Conservation (phyloP, 75 land plant species). For the Adiantum capillusveneris region DNA sequence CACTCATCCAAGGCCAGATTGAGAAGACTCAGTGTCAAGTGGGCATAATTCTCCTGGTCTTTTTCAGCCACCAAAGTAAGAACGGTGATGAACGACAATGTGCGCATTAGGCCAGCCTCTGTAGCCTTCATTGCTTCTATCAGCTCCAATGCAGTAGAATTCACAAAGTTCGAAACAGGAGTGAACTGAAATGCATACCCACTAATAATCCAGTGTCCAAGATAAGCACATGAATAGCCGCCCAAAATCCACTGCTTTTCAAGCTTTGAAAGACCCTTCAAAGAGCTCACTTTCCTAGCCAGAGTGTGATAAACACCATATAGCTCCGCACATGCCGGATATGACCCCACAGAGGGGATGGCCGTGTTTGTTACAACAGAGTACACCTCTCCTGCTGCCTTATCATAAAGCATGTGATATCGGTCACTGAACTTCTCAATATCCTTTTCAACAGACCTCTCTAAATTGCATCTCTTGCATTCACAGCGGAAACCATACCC, state of each 20-base stretch:
- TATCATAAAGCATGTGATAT: background rate
- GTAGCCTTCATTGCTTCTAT: slow-evolving; percentile 7
- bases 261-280: background rate
- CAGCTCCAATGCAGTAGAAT: slow-evolving; percentile 2
- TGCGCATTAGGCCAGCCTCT: slow-evolving; percentile 1
- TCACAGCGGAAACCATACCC: slow-evolving; percentile 1
- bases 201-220: background rate
- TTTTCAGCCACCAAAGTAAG: background rate
- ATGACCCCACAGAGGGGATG: background rate
- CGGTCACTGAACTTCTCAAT: background rate
- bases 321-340: background rate
- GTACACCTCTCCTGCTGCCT: slow-evolving; percentile 1
- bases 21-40: too few relatives aligned
- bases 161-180: background rate
- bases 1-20: slow-evolving; percentile 5
- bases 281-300: background rate
- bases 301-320: background rate
- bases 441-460: background rate
- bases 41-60: background rate
- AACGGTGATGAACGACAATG: background rate
- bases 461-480: slow-evolving; percentile 10
- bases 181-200: background rate
- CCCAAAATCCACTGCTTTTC: background rate
- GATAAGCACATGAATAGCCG: slow-evolving; percentile 1
- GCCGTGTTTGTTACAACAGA: background rate